Evolutionary conservation across 441 rosid species (phyloP), one percentile per base, ranked within the genome.

Genomic region (Biscutella laevigata): DNA sequence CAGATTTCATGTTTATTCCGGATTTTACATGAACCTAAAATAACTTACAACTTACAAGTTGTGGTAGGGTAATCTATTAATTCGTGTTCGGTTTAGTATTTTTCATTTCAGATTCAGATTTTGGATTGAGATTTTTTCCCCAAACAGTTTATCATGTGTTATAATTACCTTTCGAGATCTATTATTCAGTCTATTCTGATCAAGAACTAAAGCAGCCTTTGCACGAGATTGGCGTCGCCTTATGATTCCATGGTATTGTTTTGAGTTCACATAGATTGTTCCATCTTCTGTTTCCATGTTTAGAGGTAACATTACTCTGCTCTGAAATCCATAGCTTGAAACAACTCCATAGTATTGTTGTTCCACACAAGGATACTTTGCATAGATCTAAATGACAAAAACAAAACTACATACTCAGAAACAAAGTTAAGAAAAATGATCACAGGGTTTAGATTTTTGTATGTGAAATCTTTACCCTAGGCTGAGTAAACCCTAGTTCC

Each of bases 161-260:
- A 34, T 17, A 37, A 2, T 7, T 80, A 88, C 98, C 91, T 87
- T 83, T 13, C 95, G 81, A 50, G 41, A 44, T 57, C 64, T 71
- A 13, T 60, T 71, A 29, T 54, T 67, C 10, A 49, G 3, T 59
- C 66, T 85, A 50, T 79, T 87, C 75, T 72, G 48, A 10, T 51
- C 43, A 65, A 65, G 60, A 58, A 65, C 68, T 11, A 81, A 61
- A 21, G 73, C 82, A 51, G 95, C 88, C 76, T 85, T 91, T 24
- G 90, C 95, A 56, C 96, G 98, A 6, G 79, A 80, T 60, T 79
- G 71, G 35, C 96, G 68, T 21, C 95, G 82, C 75, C 90, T 81
- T 14, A 87, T 67, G 75, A 91, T 91, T 40, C 83, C 96, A 57
- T 88, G 86, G 67, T 84, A 90, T 70, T 90, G 95, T 77, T 87